phyloP scores from a whole-genome alignment of 2,329 filamentous ascomycete genomes.

The Diaporthe ampelina region DNA sequence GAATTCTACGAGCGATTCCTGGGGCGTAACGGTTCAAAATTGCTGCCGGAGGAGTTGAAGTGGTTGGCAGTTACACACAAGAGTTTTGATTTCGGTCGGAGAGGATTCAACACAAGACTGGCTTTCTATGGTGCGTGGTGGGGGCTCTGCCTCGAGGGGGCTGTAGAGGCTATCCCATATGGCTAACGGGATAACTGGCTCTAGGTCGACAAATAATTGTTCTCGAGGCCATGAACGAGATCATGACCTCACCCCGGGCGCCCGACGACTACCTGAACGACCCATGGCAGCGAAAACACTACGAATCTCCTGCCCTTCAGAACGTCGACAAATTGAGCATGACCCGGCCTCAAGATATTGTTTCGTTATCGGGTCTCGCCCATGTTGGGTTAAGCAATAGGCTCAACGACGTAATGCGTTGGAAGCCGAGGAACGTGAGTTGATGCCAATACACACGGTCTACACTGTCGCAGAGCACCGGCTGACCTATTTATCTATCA shows the following conservation, averaged over 20 bases:
- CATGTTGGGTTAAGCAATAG: constrained; percentile 78
- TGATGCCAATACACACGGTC: background rate
- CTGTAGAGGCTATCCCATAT: background rate
- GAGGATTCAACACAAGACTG: constrained; percentile 94
- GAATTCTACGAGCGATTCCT: constrained; percentile 83
- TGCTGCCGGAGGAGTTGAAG: constrained; percentile 92
- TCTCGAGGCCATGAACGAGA: constrained; percentile 46
- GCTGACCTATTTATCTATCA: constrained; percentile 16
- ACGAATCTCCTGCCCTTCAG: constrained; percentile 77
- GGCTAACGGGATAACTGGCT: background rate
- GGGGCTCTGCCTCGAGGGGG: background rate
- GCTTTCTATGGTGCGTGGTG: constrained; percentile 84
- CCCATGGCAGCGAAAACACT: constrained; percentile 71
- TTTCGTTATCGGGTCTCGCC: constrained; percentile 76
- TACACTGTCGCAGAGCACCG: background rate
- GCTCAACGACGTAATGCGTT: constrained; percentile 82
- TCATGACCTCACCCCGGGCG: constrained; percentile 43
- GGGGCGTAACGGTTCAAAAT: constrained; percentile 77
- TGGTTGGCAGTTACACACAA: constrained; percentile 98
- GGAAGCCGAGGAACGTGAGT: constrained; percentile 87
- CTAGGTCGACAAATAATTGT: constrained; percentile 48
- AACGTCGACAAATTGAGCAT: constrained; percentile 80
- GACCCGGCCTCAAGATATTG: constrained; percentile 70
- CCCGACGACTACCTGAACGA: constrained; percentile 42
- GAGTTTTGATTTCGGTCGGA: constrained; percentile 94